Evolutionary conservation across 2,329 filamentous ascomycete species (phyloP), one percentile per base, ranked within the genome.

Genomic region (Hypoxylon sp.): DNA sequence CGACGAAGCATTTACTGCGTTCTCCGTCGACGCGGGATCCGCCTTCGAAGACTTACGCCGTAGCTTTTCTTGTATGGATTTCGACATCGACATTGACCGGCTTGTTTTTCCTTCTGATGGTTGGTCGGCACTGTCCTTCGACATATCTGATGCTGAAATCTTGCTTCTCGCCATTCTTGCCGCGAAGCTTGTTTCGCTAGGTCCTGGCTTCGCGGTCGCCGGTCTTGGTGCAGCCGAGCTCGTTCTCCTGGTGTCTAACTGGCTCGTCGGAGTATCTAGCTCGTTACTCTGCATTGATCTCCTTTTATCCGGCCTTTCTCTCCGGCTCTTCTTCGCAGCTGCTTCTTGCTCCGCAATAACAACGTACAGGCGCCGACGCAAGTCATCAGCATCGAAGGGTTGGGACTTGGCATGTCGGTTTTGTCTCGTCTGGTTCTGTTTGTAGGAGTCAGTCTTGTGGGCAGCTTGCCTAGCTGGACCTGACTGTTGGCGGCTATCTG

Each of bases 321-420:
- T 75, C 55, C 75, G 74, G 62, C 77, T 79, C 70, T 75, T 76
- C 57, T 82, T 80, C 3, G 81, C 78, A 11, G 76, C 75, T 6
- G 79, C 77, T 65, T 84, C 85, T 67, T 86, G 85, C 65, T 88
- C 82, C 4, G 80, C 81, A 13, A 87, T 78, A 17, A 89, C 84
- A 10, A 82, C 69, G 53, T 81, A 80, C 24, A 90, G 80, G 17
- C 87, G 84, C 32, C 84, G 82, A 10, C 83, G 82, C 29, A 90
- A 77, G 61, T 90, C 87, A 29, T 85, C 82, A 0, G 88, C 81
- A 66, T 90, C 87, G 50, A 89, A 80, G 17, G 82, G 79, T 32
- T 80, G 74, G 29, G 76, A 77, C 63, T 74, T 77, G 13, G 69
- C 50, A 32, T 60, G 51, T 54, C 64, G 68, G n/a, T 57, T 32